Evolutionary conservation across 2,329 filamentous ascomycete species (phyloP).

Genomic region (Hypoxylon sp.): DNA sequence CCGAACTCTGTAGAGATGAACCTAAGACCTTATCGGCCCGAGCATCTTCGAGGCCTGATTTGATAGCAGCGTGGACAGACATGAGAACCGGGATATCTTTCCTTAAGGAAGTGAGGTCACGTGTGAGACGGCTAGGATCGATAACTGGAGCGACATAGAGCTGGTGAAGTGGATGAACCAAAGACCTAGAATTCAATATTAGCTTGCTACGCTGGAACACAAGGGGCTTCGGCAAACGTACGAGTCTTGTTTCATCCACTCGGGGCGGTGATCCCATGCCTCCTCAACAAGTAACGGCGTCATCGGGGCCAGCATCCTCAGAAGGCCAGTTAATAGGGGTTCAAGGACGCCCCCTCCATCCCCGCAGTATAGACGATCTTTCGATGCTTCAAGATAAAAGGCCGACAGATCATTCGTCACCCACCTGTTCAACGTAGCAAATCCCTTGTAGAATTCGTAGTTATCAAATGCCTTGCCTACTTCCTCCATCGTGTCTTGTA

Average conservation of each 20-base stretch:
- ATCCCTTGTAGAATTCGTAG: constrained; percentile 86
- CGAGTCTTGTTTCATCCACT: constrained; percentile 69
- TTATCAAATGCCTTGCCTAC: constrained; percentile 76
- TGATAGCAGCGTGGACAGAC: constrained; percentile 76
- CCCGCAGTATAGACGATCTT: constrained; percentile 92
- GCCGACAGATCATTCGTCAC: constrained; percentile 86
- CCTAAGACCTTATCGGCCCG: constrained; percentile 80
- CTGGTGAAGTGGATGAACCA: constrained; percentile 62
- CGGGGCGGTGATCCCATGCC: constrained; percentile 83
- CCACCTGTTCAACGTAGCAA: constrained; percentile 83
- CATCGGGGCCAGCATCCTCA: constrained; percentile 85
- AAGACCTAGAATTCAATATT: constrained; percentile 44
- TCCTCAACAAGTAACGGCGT: constrained; percentile 90
- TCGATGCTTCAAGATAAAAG: constrained; percentile 93
- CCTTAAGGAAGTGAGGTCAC: constrained; percentile 59
- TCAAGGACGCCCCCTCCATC: constrained; percentile 75
- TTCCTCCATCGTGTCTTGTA: constrained; percentile 74
- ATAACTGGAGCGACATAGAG: constrained; percentile 64
- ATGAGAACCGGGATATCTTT: constrained; percentile 65
- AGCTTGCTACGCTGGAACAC: background rate
- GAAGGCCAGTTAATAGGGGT: constrained; percentile 78
- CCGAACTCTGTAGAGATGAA: constrained; percentile 83
- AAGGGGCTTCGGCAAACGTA: constrained; percentile 51
- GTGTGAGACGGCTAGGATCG: constrained; percentile 57
- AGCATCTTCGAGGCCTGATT: constrained; percentile 80